Evolutionary conservation across 1,139 yeast genomes (phyloP), one percentile per base, ranked within the genome.

Genomic region (Geotrichum candidum): DNA sequence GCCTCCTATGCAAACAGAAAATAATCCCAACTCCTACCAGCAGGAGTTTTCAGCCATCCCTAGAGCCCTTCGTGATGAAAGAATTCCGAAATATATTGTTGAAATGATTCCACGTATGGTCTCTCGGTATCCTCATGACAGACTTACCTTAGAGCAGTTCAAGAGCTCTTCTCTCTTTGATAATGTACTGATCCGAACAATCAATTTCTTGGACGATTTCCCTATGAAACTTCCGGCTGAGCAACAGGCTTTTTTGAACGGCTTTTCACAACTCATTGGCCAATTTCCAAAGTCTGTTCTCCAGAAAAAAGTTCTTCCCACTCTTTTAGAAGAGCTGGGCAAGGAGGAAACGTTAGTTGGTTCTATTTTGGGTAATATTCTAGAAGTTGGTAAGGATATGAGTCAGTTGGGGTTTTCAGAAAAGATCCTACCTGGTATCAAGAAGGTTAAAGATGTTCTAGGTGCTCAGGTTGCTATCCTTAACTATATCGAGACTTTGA

Each of bases 201-300:
- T 94, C 79, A 84, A 88, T 74, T 87, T 88, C 69, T 74, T 94
- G 57, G 98, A 92, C 71, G 96, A 90, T 64, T 86, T 90, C 66
- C 84, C 92, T 9, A 90, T 96, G 0, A 87, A 89, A 67, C 76
- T 86, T 1, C 76, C 80, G 2, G 82, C 82, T 15, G 97, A 92
- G 64, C 88, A 87, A 68, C 74, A 82, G 50, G 79, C 85, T 0
- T 91, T 90, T 71, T 78, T 92, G 69, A 80, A 81, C 62, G 92
- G 92, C 0, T 77, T 92, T 59, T 76, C 82, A 15, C 75, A 77
- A 18, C 79, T 88, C 50, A 76, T 90, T 53, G 79, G 81, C 5
- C 85, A 85, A 66, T 90, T 91, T 69, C 97, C 98, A 1, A 77
- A 81, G 29, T 77, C 83, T 5, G 82, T 92, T 62, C 77, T 86